phyloP scores from a whole-genome alignment of 768 basidiomycete species.

The Boletus eberwhitei region DNA sequence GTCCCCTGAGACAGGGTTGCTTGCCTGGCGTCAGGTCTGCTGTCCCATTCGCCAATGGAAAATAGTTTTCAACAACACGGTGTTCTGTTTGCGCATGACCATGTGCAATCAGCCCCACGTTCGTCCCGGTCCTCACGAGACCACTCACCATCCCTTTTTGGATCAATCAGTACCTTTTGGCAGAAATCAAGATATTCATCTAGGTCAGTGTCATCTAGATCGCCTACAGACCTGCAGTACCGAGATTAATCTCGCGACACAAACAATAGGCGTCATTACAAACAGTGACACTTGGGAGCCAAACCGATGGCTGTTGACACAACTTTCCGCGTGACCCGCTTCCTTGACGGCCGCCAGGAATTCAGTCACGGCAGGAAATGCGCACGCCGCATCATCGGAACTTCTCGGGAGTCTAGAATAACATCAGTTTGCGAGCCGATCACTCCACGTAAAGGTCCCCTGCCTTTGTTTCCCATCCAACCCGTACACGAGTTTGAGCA shows the following conservation, averaged over 20 bases:
- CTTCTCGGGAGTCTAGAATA: conserved; percentile 42
- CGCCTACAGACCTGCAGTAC: conserved; percentile 46
- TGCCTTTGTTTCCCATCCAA: conserved; percentile 68
- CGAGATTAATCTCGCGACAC: conserved; percentile 4
- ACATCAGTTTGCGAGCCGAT: conserved; percentile 9
- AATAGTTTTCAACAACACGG: conserved; percentile 38
- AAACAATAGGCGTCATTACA: conserved; percentile 24
- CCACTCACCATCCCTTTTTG: conserved; percentile 25
- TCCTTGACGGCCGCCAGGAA: conserved; percentile 44
- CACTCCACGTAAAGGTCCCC: conserved; percentile 12
- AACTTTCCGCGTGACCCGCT: conserved; percentile 34
- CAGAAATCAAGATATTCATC: conserved; percentile 70
- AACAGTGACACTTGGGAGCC: conserved; percentile 46
- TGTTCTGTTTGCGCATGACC: conserved; percentile 21
- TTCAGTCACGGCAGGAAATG: conserved; percentile 49
- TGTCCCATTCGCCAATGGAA: conserved; percentile 33
- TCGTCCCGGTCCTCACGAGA: conserved; percentile 9
- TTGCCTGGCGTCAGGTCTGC: background rate
- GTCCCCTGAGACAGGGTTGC: background rate
- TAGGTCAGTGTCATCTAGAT: conserved; percentile 48
- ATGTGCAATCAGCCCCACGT: conserved; percentile 12
- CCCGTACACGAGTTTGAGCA: conserved; percentile 84
- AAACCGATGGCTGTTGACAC: conserved; percentile 37
- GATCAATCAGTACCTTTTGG: conserved; percentile 46
- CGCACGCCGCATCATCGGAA: conserved; percentile 55